Evolutionary conservation across 768 basidiomycete genomes (phyloP).

Genomic region (Leccinum boreale): DNA sequence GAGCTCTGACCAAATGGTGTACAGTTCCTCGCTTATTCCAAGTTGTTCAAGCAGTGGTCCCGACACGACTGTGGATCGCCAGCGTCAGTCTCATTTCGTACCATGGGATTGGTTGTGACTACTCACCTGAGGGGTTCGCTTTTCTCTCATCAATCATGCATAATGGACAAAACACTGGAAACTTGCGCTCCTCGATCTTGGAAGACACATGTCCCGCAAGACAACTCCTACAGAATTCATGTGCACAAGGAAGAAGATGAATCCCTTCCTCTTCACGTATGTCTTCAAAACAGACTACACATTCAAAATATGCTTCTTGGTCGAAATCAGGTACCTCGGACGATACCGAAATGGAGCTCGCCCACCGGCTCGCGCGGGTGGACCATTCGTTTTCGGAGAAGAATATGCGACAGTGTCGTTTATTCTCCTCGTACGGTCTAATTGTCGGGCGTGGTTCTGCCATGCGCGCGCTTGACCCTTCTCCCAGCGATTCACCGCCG

Average conservation of each 20-base stretch:
- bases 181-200: constrained; percentile 48
- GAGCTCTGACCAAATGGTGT: constrained; percentile 41
- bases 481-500: neutral
- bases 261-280: constrained; percentile 38
- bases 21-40: constrained; percentile 42
- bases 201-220: constrained; percentile 40
- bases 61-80: constrained; percentile 35
- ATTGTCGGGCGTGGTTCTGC: neutral
- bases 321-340: constrained; percentile 1
- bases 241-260: constrained; percentile 42
- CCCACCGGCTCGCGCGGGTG: neutral
- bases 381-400: constrained; percentile 11
- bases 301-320: constrained; percentile 37
- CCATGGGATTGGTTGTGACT: neutral
- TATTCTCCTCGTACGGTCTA: constrained; percentile 18
- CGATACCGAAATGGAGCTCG: neutral
- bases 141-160: constrained; percentile 40
- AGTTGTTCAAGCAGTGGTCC: constrained; percentile 35
- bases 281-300: constrained; percentile 54
- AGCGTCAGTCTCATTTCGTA: neutral
- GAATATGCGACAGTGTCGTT: constrained; percentile 28
- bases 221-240: constrained; percentile 55
- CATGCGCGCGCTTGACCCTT: constrained; percentile 2
- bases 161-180: constrained; percentile 58
- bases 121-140: constrained; percentile 33